A percentile compares a stretch with the other conserved stretches of the same genome.
phyloP scores from a whole-genome alignment of 78 protist species.

The Dictyostelium intermedium region DNA sequence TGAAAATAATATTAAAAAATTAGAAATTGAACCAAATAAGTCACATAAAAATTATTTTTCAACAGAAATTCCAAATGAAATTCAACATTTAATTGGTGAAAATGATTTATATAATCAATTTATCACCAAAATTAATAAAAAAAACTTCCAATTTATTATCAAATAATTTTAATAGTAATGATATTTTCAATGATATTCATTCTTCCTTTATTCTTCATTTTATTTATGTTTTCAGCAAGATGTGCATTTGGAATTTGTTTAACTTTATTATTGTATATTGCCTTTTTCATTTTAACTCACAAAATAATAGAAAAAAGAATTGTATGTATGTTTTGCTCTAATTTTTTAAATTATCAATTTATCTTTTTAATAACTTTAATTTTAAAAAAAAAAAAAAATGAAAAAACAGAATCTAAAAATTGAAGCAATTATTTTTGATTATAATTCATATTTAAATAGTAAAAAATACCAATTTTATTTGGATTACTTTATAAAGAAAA shows the following conservation, averaged over 20 bases:
- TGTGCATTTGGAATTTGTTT: neutral
- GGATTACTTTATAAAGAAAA: neutral
- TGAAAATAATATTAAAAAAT: neutral
- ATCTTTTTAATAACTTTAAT: no score
- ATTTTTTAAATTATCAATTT: no score
- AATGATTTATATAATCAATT: neutral
- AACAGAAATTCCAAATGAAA: neutral
- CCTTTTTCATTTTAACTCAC: neutral
- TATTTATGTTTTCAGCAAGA: neutral
- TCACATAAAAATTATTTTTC: neutral
- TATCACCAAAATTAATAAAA: neutral
- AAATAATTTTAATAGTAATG: neutral
- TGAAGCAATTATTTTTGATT: neutral
- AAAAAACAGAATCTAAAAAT: neutral
- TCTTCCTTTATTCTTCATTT: neutral
- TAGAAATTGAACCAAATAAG: neutral
- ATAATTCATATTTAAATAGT: neutral
- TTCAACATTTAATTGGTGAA: neutral
- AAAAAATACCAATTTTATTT: neutral
- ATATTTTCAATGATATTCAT: neutral
- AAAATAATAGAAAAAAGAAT: neutral
- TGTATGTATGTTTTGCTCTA: neutral
- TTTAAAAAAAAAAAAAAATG: neutral
- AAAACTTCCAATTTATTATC: neutral
- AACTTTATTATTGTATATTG: neutral